A percentile compares a stretch with the other conserved stretches of the same genome.
Evolutionary conservation across 2,329 filamentous ascomycete genomes (phyloP).

Genomic region (Paracoccidioides lutzii): DNA sequence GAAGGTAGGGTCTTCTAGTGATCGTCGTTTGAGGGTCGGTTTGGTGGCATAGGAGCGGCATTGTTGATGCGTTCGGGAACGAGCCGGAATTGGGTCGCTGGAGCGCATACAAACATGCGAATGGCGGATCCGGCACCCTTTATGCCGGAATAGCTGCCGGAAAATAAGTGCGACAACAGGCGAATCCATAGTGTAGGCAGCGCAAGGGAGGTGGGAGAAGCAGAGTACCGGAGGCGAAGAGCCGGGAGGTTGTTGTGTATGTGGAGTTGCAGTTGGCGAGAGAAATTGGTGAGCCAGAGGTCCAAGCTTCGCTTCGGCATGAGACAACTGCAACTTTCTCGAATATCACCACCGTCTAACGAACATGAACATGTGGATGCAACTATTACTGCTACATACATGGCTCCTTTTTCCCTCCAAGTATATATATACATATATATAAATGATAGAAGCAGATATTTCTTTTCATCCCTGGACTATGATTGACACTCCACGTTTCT

Average conservation of each 20-base stretch:
- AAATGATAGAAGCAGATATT: neutral
- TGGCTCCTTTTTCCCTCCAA: neutral
- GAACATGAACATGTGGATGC: too few species aligned
- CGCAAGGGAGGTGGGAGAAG: conserved; percentile 6
- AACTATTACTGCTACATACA: neutral
- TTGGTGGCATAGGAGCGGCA: conserved; percentile 25
- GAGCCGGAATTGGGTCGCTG: conserved; percentile 10
- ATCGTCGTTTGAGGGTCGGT: conserved; percentile 23
- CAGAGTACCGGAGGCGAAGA: conserved; percentile 10
- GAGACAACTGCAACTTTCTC: conserved; percentile 1
- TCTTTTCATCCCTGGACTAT: conserved; percentile 13
- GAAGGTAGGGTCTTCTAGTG: conserved; percentile 46
- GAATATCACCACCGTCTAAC: neutral
- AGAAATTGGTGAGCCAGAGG: conserved; percentile 8
- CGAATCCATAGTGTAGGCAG: conserved; percentile 55
- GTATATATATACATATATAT: neutral
- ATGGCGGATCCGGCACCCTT: conserved; percentile 46
- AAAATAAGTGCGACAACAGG: conserved; percentile 66
- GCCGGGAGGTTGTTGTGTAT: conserved; percentile 12
- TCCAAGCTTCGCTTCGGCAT: conserved; percentile 15
- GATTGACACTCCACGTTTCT: conserved; percentile 20
- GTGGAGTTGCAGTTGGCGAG: conserved; percentile 7
- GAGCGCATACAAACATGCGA: conserved; percentile 20
- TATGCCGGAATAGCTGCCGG: conserved; percentile 69
- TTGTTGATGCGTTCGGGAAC: conserved; percentile 16